Conservation (phyloP, 108 stramenopile genomes). For the Schizochytrium sp. region DNA sequence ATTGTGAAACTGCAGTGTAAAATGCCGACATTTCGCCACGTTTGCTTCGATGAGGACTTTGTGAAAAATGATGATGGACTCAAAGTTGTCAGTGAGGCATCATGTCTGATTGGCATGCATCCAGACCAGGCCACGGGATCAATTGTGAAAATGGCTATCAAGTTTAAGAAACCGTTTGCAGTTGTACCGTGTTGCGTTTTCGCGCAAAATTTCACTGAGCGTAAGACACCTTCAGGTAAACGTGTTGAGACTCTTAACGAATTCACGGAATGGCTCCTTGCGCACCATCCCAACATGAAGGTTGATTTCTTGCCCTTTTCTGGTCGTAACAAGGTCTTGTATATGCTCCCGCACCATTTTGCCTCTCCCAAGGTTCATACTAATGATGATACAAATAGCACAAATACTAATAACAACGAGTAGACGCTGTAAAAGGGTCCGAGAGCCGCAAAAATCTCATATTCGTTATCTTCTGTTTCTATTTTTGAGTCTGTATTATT, state of each 20-base stretch:
- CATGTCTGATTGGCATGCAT: slow-evolving; percentile 71
- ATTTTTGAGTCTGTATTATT: not conserved
- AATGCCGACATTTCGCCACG: not conserved
- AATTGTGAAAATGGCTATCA: slow-evolving; percentile 70
- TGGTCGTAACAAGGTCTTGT: slow-evolving; percentile 58
- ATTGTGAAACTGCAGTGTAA: slow-evolving; percentile 39
- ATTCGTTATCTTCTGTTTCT: not conserved
- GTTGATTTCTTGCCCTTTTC: not conserved
- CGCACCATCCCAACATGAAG: not conserved
- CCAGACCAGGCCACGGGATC: slow-evolving; percentile 76
- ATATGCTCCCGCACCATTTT: slow-evolving; percentile 50
- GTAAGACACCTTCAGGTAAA: slow-evolving; percentile 39
- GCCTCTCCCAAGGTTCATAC: not conserved
- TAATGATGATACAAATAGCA: too few relatives aligned
- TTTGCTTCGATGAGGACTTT: slow-evolving; percentile 5
- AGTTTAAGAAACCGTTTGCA: slow-evolving; percentile 68
- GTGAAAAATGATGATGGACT: not conserved
- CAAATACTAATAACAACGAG: not conserved
- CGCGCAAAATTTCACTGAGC: slow-evolving; percentile 65
- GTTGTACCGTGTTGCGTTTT: slow-evolving; percentile 76
- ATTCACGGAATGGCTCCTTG: slow-evolving; percentile 14
- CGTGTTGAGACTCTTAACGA: slow-evolving; percentile 46
- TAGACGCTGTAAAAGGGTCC: not conserved
- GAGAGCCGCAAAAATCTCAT: not conserved
- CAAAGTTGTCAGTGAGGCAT: not conserved